Percentiles rank a stretch among this genome's conserved stretches.
These are phyloP conservation scores for Aspergillus puulaauensis DNA, from an alignment of 2,329 filamentous ascomycete species.

Conservation along the genomic window DNA sequence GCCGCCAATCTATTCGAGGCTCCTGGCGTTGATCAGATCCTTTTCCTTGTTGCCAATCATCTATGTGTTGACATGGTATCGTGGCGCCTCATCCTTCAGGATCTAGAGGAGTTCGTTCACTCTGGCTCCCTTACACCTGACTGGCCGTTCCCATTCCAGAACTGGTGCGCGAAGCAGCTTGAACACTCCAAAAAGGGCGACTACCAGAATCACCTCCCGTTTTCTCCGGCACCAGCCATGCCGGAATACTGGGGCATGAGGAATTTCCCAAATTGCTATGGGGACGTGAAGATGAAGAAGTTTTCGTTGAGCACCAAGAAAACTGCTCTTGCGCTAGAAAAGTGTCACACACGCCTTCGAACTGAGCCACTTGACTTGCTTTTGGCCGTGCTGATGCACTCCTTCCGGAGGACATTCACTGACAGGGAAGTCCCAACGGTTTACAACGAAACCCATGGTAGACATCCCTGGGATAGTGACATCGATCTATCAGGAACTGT, in stretches of 20 bases:
- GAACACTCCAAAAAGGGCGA: conserved; percentile 26
- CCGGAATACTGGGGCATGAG: conserved; percentile 38
- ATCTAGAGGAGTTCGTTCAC: conserved; percentile 36
- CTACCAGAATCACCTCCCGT: conserved; percentile 23
- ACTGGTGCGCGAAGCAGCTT: conserved; percentile 36
- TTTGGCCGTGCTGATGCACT: conserved; percentile 37
- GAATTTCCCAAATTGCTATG: conserved; percentile 32
- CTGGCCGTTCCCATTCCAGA: conserved; percentile 39
- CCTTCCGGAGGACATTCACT: conserved; percentile 45
- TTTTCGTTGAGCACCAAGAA: conserved; percentile 34
- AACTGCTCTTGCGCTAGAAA: conserved; percentile 31
- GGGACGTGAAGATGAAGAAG: conserved; percentile 33
- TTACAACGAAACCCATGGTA: conserved; percentile 52
- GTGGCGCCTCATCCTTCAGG: conserved; percentile 36
- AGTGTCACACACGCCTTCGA: conserved; percentile 32
- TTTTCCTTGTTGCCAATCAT: conserved; percentile 22
- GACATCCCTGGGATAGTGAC: conserved; percentile 44
- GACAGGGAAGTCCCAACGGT: conserved; percentile 45
- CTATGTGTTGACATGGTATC: conserved; percentile 26
- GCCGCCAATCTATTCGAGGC: conserved; percentile 20
- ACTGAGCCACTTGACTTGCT: conserved; percentile 41
- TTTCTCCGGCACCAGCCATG: conserved; percentile 1
- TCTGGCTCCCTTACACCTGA: conserved; percentile 31
- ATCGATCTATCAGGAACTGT: conserved; percentile 49
- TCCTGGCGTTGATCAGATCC: conserved; percentile 7